Conservation (phyloP, 2,329 filamentous ascomycete species). For the Grosmannia clavigera region DNA sequence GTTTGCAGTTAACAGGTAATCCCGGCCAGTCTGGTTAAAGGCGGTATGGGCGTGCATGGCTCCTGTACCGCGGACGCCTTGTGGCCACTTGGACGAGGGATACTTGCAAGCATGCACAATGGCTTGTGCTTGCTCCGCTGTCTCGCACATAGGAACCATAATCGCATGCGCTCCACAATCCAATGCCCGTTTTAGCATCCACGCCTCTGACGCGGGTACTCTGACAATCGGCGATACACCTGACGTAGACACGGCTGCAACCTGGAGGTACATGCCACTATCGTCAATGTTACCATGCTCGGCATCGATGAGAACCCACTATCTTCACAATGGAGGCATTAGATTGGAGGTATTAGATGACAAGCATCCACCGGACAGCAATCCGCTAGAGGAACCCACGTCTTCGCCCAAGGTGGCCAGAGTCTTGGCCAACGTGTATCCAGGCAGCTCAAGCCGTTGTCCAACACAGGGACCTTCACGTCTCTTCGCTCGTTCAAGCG, state of each 20-base stretch:
- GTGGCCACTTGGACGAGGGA: slow-evolving; percentile 26
- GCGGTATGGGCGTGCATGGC: slow-evolving; percentile 20
- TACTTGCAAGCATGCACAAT: slow-evolving; percentile 37
- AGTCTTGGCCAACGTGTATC: slow-evolving; percentile 19
- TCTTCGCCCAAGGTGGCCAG: slow-evolving; percentile 19
- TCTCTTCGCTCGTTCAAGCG: slow-evolving; percentile 17
- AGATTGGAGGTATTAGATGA: no score
- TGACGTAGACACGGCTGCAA: slow-evolving; percentile 35
- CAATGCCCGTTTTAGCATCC: slow-evolving; percentile 36
- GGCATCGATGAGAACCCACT: slow-evolving; percentile 28
- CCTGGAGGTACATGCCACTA: slow-evolving; percentile 39
- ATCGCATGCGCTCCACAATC: slow-evolving; percentile 38
- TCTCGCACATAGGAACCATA: slow-evolving; percentile 35
- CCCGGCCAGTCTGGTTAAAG: slow-evolving; percentile 22
- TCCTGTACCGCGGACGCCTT: slow-evolving; percentile 17
- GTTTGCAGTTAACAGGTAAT: slow-evolving; percentile 38
- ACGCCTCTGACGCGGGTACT: slow-evolving; percentile 23
- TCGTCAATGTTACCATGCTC: slow-evolving; percentile 41
- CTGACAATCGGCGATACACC: slow-evolving; percentile 29
- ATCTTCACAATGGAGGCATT: neutral
- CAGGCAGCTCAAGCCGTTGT: slow-evolving; percentile 21
- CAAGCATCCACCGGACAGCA: neutral
- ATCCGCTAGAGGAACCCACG: slow-evolving; percentile 11
- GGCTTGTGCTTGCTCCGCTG: slow-evolving; percentile 21
- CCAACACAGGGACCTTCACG: slow-evolving; percentile 18